phyloP scores from a whole-genome alignment of 768 basidiomycete genomes.

The Boletales sp. region DNA sequence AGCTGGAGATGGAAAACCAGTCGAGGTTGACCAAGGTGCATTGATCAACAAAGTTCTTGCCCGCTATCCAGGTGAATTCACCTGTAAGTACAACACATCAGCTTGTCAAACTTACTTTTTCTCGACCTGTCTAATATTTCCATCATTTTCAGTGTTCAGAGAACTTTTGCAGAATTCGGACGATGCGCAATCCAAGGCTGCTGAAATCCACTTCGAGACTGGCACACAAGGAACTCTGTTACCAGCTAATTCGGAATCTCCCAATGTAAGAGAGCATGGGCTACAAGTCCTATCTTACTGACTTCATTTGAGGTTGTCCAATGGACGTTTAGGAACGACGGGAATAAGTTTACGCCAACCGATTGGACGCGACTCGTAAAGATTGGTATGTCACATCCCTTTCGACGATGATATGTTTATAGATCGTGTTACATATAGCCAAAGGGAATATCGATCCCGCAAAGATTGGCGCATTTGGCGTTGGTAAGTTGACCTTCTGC shows the following conservation, averaged over 20 bases:
- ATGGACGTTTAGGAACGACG: slow-evolving; percentile 88
- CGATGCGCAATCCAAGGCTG: slow-evolving; percentile 71
- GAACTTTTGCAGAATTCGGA: slow-evolving; percentile 95
- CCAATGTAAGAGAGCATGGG: slow-evolving; percentile 55
- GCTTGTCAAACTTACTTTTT: not conserved
- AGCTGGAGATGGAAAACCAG: slow-evolving; percentile 58
- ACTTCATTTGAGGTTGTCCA: slow-evolving; percentile 53
- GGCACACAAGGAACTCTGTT: slow-evolving; percentile 22
- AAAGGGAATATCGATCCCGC: slow-evolving; percentile 92
- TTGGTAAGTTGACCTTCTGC: slow-evolving; percentile 41
- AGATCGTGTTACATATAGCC: slow-evolving; percentile 39
- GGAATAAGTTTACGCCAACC: slow-evolving; percentile 73
- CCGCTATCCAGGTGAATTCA: slow-evolving; percentile 90
- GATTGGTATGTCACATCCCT: slow-evolving; percentile 52
- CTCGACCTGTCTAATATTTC: not conserved
- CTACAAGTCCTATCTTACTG: slow-evolving; percentile 11
- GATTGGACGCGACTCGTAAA: slow-evolving; percentile 90
- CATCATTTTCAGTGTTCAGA: slow-evolving; percentile 45
- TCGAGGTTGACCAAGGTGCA: slow-evolving; percentile 88
- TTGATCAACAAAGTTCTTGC: slow-evolving; percentile 94
- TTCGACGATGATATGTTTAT: not conserved
- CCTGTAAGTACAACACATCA: slow-evolving; percentile 38
- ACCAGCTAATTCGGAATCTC: slow-evolving; percentile 29
- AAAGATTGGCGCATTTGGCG: slow-evolving; percentile 91
- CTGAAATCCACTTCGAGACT: slow-evolving; percentile 77